Evolutionary conservation across 1,284 basidiomycete species (phyloP), one percentile per base, ranked within the genome.

Genomic region (Leccinum fallax): DNA sequence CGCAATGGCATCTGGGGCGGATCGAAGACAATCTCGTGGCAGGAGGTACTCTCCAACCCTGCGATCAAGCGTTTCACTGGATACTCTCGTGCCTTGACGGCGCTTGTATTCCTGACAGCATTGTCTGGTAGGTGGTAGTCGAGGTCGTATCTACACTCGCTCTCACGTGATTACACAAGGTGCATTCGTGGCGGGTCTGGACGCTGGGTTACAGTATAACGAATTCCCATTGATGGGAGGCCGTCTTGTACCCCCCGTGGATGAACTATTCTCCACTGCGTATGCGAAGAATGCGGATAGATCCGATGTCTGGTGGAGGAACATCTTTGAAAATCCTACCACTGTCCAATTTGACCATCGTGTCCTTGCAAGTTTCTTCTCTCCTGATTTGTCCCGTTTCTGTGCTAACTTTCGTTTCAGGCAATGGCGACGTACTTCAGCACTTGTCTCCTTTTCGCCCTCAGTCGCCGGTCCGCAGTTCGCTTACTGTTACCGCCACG

Each of bases 151-250:
- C 48, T 60, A 16, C 36, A 46, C 61, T 8, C n/a, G 51, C 13
- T 38, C 63, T 59, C 62, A 58, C 65, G 26, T 36, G 58, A 54
- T 64, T 34, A 48, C 26, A 7, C 30, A 70, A 94, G 97, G 97
- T 63, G 97, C 97, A 2, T 97, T 98, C 71, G 97, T 99, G 24
- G 97, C 97, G 30, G 97, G 97, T 8, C 82, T 99, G 43, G 97
- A 99, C 75, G 97, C 97, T 0, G 97, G 97, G 4, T 78, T 99
- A 58, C 78, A 97, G 16, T 99, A 99, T 80, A 99, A 98, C 75
- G 97, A 98, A 75, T 99, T 98, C 80, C 97, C 97, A 0, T 80
- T 90, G 5, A 99, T 99, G 97, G 97, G 95, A 49, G 94, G 92
- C 9, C 85, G 88, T 8, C 75, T 98, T 32, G 85, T 87, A 3